Conservation (phyloP, 345 rosid genomes). For the Brassica incana region DNA sequence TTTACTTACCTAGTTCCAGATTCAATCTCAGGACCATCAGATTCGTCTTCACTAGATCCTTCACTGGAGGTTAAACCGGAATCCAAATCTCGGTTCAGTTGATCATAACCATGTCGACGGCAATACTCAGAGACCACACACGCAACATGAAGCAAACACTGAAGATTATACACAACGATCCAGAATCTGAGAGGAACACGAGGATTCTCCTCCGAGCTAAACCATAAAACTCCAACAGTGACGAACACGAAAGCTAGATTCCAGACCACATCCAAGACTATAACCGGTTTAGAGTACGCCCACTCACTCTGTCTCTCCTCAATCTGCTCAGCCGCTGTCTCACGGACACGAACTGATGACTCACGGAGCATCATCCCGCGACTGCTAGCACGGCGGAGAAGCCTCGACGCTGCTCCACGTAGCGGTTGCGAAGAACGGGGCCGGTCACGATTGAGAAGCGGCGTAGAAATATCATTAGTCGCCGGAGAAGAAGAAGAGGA, state of each 20-base stretch:
- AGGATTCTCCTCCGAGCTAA: conserved; percentile 56
- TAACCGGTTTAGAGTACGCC: conserved; percentile 72
- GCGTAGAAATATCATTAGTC: conserved; percentile 41
- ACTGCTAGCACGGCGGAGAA: conserved; percentile 70
- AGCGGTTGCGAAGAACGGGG: conserved; percentile 50
- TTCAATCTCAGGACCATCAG: conserved; percentile 39
- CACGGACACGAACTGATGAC: conserved; percentile 77
- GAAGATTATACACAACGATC: conserved; percentile 62
- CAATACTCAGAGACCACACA: conserved; percentile 57
- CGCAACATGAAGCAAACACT: conserved; percentile 64
- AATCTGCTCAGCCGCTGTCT: conserved; percentile 83
- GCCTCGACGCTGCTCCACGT: conserved; percentile 60
- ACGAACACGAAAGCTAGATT: conserved; percentile 57
- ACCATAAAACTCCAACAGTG: conserved; percentile 45
- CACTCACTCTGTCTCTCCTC: conserved; percentile 74
- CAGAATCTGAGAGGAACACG: conserved; percentile 67
- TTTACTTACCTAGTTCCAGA: conserved; percentile 49
- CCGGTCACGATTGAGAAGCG: conserved; percentile 47
- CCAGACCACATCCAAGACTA: conserved; percentile 68
- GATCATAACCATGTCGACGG: neutral
- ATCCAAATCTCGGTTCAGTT: neutral
- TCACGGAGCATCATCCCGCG: conserved; percentile 75
- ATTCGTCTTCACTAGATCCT: conserved; percentile 28
- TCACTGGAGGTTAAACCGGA: conserved; percentile 19
- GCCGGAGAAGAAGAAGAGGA: conserved; percentile 33